Evolutionary conservation across 73 alveolate genomes (phyloP), one percentile per base, ranked within the genome.

Genomic region (Paramecium sexaurelia): DNA sequence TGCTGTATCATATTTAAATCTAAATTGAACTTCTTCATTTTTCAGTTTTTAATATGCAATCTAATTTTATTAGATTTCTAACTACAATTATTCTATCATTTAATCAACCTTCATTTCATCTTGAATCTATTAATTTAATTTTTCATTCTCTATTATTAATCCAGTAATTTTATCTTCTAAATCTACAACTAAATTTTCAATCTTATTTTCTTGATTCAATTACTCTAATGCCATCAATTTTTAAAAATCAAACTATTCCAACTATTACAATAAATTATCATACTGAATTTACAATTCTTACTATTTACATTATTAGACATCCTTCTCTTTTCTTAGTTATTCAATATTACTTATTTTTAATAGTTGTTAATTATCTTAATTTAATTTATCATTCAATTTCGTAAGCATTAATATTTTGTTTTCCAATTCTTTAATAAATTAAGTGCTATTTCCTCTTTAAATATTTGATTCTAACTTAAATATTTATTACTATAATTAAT

Each of bases 311-410:
- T 17, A 29, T 61, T 61, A n/a, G 2, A 4, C 4, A 11, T 26
- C 83, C 22, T 7, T 29, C 8, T 61, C 83, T 32, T 26, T 22
- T 22, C 24, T 61, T 1, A 61, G 26, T 61, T 61, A 61, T 61
- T 61, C 39, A 9, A 61, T 45, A 61, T 61, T 32, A 26, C 83
- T 61, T 22, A 61, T 61, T 61, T 32, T 61, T 11, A 61, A 2
- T 61, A 73, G 13, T 73, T 73, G 43, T 73, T 27, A n/a, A 39
- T 73, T 73, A 36, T 73, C 87, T 8, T 73, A 36, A 36, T 73
- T 27, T 36, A 73, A 73, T 73, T 73, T 73, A 13, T 73, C 87
- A n/a, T 73, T 73, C 26, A 73, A 73, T 36, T 27, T 73, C n/a
- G 22, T 11, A 20, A 73, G 43, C 57, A 73, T 15, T 22, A 4